Base-by-base conservation (phyloP, 2,329 filamentous ascomycete species). In the Sporothrix pseudoabietina region DNA sequence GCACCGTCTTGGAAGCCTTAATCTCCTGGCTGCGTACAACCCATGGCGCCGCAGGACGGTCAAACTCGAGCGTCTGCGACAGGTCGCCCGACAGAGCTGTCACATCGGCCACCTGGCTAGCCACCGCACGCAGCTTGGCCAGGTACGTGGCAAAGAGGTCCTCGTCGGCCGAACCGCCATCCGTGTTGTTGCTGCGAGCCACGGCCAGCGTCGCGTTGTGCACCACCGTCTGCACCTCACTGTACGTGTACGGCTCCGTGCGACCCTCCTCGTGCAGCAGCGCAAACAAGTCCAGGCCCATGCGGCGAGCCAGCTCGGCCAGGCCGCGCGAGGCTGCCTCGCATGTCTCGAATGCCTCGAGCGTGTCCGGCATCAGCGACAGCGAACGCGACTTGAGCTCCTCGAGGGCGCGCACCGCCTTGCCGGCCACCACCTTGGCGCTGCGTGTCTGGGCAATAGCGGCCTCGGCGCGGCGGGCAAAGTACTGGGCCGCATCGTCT, bases 391-490 rank as follows among this genome's bases (percentile, higher is more conserved):
- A 86, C 80, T 91, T 90, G 72, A 97, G 87, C 73, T 97, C 94
- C 74, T 93, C 89, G 14, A 97, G 83, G 22, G 92, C 89, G 71
- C 92, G 89, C 57, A 93, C 87, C 6, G 92, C 88, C 83, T 97
- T 97, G 72, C 90, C 89, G 66, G 92, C 89, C 68, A 95, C 87
- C 47, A 97, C 92, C 85, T 97, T 97, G 72, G 91, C 88, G 79
- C 92, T 94, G 74, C 94, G 89, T 8, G 92, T 92, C 78, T 94
- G 91, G 16, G 88, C 89, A 74, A 94, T 87, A 72, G 94, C 88
- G 19, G 86, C 81, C 74, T 97, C 94, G 0, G 91, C 85, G 80
- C 91, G 92, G 78, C 89, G 90, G 41, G 87, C 81, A 77, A 97
- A 91, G 77, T 91, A 87, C 75, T 90, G 84, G 12, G 87, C 87